These are phyloP conservation scores for Kwoniella europaea DNA, from an alignment of 768 basidiomycete species.

Conservation along the genomic window DNA sequence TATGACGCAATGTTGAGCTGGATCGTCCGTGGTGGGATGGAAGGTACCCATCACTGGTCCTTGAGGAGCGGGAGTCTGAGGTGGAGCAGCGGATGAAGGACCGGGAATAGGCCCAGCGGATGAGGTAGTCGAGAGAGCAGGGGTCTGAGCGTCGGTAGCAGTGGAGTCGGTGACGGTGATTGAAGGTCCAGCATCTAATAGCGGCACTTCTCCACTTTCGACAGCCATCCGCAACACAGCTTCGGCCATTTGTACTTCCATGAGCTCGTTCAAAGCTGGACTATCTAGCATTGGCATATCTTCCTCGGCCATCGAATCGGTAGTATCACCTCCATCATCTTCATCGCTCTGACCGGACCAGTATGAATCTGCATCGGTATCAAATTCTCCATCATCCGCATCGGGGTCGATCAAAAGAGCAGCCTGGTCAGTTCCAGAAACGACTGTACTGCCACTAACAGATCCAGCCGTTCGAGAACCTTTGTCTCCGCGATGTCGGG, in stretches of 20 bases:
- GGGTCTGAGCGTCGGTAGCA: conserved; percentile 19
- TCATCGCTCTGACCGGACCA: conserved; percentile 47
- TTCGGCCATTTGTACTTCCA: conserved; percentile 36
- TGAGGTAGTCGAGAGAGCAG: conserved; percentile 28
- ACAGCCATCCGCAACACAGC: conserved; percentile 25
- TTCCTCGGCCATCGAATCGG: conserved; percentile 55
- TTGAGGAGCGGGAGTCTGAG: conserved; percentile 16
- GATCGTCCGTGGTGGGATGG: conserved; percentile 45
- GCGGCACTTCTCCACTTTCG: conserved; percentile 15
- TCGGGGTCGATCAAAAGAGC: conserved; percentile 47
- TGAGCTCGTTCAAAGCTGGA: conserved; percentile 44
- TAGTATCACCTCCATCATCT: conserved; percentile 50
- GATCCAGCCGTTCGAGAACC: conserved; percentile 44
- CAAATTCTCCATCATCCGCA: conserved; percentile 37
- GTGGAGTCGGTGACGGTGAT: conserved; percentile 46
- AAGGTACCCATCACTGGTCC: conserved; percentile 53
- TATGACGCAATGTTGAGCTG: conserved; percentile 51
- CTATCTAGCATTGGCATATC: conserved; percentile 54
- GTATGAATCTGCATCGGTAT: conserved; percentile 25
- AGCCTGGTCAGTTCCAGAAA: conserved; percentile 36
- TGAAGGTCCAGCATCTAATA: conserved; percentile 23
- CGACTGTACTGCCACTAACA: conserved; percentile 35
- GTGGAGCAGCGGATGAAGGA: conserved; percentile 14
- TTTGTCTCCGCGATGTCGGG: conserved; percentile 36
- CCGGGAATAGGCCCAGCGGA: conserved; percentile 20